Base-by-base conservation (phyloP, 2,329 filamentous ascomycete species). In the Neocucurbitaria cava region DNA sequence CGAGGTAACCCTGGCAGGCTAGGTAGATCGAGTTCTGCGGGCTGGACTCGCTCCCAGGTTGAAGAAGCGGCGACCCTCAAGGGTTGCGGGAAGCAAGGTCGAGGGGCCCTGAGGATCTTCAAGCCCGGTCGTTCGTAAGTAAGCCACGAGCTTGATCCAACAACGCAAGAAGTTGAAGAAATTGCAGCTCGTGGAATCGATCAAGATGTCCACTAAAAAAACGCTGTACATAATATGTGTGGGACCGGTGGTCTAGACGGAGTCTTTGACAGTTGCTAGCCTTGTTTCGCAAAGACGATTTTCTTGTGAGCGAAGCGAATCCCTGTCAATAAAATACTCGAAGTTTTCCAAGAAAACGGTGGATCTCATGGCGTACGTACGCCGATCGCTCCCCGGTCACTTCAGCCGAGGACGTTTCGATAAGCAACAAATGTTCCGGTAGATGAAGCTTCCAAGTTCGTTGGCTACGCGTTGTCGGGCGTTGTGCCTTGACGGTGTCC, bases 11-110 rank as follows among this genome's bases (percentile, higher is more conserved):
- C 61, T 60, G 49, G n/a, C n/a, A n/a, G 62, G 54, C 51, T n/a
- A 36, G 43, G n/a, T 41, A 33, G 21, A n/a, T 54, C 36, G 42
- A 15, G 28, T 42, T 54, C 49, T 59, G 31, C 58, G 61, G 52
- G 52, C 45, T 56, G 57, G 55, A 49, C 61, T 58, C 31, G 53
- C 35, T 67, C 63, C 62, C 65, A 64, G 55, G 64, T 64, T 59
- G 57, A 38, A 54, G 36, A 49, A 45, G 49, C 61, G 55, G 54
- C 59, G 54, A 71, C 65, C 72, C 69, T 71, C 69, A 54, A 72
- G 67, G 70, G 61, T 52, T 55, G 65, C 71, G 71, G 72, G 72
- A 74, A 72, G 71, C 72, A 71, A 67, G 72, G 72, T 74, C 63
- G 72, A 73, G 69, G 70, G 70, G 62, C 64, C 71, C 65, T 70